Evolutionary conservation across 208 protist genomes (phyloP), one percentile per base, ranked within the genome.

Genomic region (Trypanosoma platydactyli): DNA sequence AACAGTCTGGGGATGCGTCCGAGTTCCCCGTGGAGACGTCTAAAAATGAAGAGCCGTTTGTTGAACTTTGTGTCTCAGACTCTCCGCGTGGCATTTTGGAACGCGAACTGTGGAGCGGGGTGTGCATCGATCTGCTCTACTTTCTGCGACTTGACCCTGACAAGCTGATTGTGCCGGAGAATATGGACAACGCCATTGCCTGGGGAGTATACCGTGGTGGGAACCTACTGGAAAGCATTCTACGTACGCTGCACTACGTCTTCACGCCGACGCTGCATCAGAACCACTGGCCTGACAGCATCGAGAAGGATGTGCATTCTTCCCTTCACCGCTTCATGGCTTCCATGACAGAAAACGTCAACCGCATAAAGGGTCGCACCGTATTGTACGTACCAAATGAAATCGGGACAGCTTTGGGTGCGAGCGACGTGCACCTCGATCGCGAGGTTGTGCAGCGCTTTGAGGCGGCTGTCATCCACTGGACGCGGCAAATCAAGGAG

Each of bases 401-500:
- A 73, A 69, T 99, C 12, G 52, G 81, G 0, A 64, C 77, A 20
- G 42, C 55, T 4, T 58, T 61, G 13, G 71, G 78, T 16, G 27
- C 70, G 30, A 53, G 52, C 18, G 80, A 89, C 46, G 86, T 95
- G 1, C 81, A 94, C 53, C 73, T 78, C 2, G 89, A 99, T 63
- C 94, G 98, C 55, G 96, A 98, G 69, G 79, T 99, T 1, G 92
- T 99, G 22, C 97, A 99, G 83, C 88, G 96, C 46, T 97, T 99
- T 68, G 96, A 99, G 78, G 85, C 94, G 0, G 97, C 96, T 0
- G 90, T 98, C 16, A 99, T 99, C 61, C 98, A 99, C 84, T 99
- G 98, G 98, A 99, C 98, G 13, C 84, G 97, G 41, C 98, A 99
- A 84, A 98, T 99, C 76, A 99, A 98, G 71, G 95, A 98, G 59